Evolutionary conservation across 1,139 yeast species (phyloP).

Genomic region (Blastobotrys proliferans): DNA sequence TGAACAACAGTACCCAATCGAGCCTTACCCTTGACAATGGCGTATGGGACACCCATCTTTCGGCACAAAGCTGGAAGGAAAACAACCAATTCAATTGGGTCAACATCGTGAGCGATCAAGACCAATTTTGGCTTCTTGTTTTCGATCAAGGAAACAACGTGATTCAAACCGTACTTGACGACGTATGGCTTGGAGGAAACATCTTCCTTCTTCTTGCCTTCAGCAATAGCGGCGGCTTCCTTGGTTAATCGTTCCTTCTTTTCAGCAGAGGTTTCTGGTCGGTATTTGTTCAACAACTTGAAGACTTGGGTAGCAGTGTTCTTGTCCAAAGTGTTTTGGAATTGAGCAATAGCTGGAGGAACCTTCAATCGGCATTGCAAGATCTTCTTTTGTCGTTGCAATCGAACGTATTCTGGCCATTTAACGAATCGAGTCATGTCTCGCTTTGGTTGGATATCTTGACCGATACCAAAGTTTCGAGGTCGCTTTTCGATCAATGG

Average conservation of each 20-base stretch:
- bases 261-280: constrained; percentile 95
- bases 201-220: constrained; percentile 93
- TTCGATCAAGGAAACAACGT: constrained; percentile 92
- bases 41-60: constrained; percentile 99
- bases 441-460: constrained; percentile 90
- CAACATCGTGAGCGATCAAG: constrained; percentile 96
- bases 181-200: constrained; percentile 93
- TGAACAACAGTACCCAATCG: constrained; percentile 96
- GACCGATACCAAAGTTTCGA: constrained; percentile 95
- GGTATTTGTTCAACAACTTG: constrained; percentile 96
- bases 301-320: constrained; percentile 96
- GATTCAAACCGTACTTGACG: constrained; percentile 97
- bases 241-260: constrained; percentile 98
- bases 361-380: constrained; percentile 93
- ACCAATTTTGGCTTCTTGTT: constrained; percentile 98
- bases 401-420: constrained; percentile 98
- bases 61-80: constrained; percentile 98
- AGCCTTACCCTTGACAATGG: constrained; percentile 97
- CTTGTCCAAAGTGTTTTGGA: constrained; percentile 93
- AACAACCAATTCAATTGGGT: constrained; percentile 95
- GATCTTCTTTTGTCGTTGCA: constrained; percentile 97
- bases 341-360: constrained; percentile 97
- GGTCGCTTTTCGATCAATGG: constrained; percentile 85
- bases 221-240: constrained; percentile 98
- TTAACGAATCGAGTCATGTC: constrained; percentile 93